phyloP scores from a whole-genome alignment of 768 basidiomycete species.

The Hericium coralloides region DNA sequence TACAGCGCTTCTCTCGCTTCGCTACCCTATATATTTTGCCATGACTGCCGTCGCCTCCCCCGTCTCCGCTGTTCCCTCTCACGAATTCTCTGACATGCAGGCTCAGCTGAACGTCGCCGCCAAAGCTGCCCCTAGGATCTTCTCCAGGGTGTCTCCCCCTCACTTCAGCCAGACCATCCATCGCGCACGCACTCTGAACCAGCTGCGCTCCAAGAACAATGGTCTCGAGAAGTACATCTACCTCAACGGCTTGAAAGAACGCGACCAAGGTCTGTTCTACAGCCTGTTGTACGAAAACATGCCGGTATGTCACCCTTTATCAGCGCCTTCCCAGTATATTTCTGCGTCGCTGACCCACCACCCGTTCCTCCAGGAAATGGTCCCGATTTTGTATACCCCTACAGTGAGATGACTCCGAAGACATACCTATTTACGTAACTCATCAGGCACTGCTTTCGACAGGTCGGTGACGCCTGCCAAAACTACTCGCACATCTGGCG shows the following conservation, averaged over 20 bases:
- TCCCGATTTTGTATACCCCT: constrained; percentile 85
- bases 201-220: constrained; percentile 67
- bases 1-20: background rate
- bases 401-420: constrained; percentile 66
- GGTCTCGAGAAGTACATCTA: constrained; percentile 81
- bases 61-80: background rate
- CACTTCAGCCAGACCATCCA: constrained; percentile 34
- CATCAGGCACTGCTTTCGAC: background rate
- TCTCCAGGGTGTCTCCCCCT: constrained; percentile 10
- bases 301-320: constrained; percentile 34
- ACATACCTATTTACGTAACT: background rate
- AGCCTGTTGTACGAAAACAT: constrained; percentile 64
- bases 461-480: constrained; percentile 15
- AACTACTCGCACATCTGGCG: constrained; percentile 16
- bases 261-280: constrained; percentile 74
- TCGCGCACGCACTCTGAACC: constrained; percentile 47
- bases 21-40: background rate
- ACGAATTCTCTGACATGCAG: background rate
- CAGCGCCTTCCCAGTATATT: background rate
- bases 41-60: background rate
- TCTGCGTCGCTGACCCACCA: background rate
- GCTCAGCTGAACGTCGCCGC: constrained; percentile 8
- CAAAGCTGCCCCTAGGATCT: constrained; percentile 5
- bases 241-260: constrained; percentile 63
- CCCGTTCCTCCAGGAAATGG: constrained; percentile 33